Evolutionary conservation across 1,284 basidiomycete species (phyloP), one percentile per base, ranked within the genome.

Genomic region (Apiotrichum veenhuisii): DNA sequence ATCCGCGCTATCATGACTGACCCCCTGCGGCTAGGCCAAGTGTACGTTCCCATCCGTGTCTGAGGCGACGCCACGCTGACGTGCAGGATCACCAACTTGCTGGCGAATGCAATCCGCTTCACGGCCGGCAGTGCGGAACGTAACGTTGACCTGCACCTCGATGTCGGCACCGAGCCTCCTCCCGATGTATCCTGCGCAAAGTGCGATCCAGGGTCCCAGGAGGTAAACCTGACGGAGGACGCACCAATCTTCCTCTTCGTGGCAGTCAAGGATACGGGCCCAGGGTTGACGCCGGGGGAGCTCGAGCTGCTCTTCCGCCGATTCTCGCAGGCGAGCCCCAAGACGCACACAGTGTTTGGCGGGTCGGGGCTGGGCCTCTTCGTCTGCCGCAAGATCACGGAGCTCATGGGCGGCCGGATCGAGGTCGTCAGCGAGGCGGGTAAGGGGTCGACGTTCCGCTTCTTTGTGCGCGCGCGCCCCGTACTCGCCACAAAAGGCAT

Each of bases 11-110:
- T 77, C 65, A 72, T 70, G 58, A 73, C 73, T 25, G 76, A 78
- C 58, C 71, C 72, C 0, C 74, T 76, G 1, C 63, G 76, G 26
- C 63, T 78, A 10, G 71, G 73, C 5, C 76, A 78, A 56, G 72
- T 77, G 40, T 41, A n/a, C 18, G 40, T 22, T 22, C 22, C 8
- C 9, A 5, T 20, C n/a, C 9, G 8, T 41, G 9, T 10, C 12
- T 22, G 8, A 41, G 5, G n/a, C n/a, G n/a, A n/a, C n/a, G 14
- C 3, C 15, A 18, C 7, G n/a, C 40, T 41, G n/a, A 41, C 40
- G 20, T 20, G 8, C 15, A 41, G 40, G 1, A 22, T 65, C 49
- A 75, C 72, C 30, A 77, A 77, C 52, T 62, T 77, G 1, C 50
- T 76, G 14, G 67, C 70, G 15, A 77, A 77, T 54, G 69, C 69